Evolutionary conservation across 2,329 filamentous ascomycete genomes (phyloP).

Genomic region (Calonectria leucothoes): DNA sequence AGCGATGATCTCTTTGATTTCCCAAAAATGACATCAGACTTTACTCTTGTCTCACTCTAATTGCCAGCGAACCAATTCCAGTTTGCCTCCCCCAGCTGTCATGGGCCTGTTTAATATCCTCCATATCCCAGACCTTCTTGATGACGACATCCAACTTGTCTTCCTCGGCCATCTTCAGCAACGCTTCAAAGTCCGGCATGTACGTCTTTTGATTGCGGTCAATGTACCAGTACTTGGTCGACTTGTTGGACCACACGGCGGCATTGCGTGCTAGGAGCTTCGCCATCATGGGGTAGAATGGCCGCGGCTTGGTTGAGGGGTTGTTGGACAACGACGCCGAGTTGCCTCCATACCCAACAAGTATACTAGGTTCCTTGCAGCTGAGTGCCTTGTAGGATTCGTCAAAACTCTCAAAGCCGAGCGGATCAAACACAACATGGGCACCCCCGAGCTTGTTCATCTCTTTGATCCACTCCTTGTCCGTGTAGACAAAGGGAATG

Average conservation of each 20-base stretch:
- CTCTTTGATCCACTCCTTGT: slow-evolving; percentile 60
- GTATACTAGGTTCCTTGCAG: slow-evolving; percentile 47
- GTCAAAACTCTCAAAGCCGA: slow-evolving; percentile 63
- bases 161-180: slow-evolving; percentile 46
- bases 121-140: slow-evolving; percentile 54
- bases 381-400: slow-evolving; percentile 59
- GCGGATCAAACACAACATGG: slow-evolving; percentile 60
- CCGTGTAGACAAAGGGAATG: slow-evolving; percentile 57
- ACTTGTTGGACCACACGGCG: slow-evolving; percentile 41
- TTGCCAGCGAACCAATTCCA: slow-evolving; percentile 51
- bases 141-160: slow-evolving; percentile 50
- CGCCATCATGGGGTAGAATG: slow-evolving; percentile 44
- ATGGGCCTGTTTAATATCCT: slow-evolving; percentile 53
- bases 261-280: slow-evolving; percentile 49
- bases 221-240: slow-evolving; percentile 51
- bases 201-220: slow-evolving; percentile 48
- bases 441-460: slow-evolving; percentile 60
- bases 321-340: slow-evolving; percentile 41
- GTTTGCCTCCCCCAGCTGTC: slow-evolving; percentile 47
- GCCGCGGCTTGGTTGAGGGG: slow-evolving; percentile 45
- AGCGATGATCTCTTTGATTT: background rate
- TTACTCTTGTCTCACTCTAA: slow-evolving; percentile 36
- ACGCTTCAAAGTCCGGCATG: slow-evolving; percentile 41
- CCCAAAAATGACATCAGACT: background rate
- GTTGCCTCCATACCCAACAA: slow-evolving; percentile 54